Base-by-base conservation (phyloP, 805 yeast genomes). In the Nakazawaea siamensis region DNA sequence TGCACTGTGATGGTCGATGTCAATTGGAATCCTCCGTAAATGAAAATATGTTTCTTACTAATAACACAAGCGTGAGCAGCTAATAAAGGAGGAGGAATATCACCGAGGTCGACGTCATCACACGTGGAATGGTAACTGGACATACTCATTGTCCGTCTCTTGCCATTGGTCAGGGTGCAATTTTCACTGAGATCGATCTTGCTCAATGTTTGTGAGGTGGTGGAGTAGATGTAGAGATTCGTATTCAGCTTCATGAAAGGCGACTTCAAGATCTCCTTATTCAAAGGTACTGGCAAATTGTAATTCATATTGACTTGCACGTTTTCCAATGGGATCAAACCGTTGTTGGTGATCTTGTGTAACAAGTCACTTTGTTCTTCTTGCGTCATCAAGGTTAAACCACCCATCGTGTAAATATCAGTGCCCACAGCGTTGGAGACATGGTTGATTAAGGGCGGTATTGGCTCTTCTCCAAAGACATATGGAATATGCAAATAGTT, bases 11-110 rank as follows among this genome's bases (percentile, higher is more conserved):
- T 56, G 6, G 54, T 51, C 14, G 64, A 63, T 5, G 48, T 42
- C 4, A 64, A 47, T 46, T 69, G 70, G 49, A 79, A 71, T 0
- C 92, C 94, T n/a, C 90, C 94, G 48, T 72, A 79, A 39, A 69
- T 66, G 43, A 80, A 65, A 12, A 75, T 62, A 45, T 77, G 77
- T 24, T 73, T 55, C n/a, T 65, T 60, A 4, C 82, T 70, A 4
- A 81, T 56, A 36, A 56, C 62, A 7, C 73, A 60, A 13, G 70
- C 64, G 5, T 64, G 47, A 50, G 74, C 57, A 36, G 73, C 66
- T 29, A 70, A 48, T 14, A 79, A 46, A 3, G 77, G 67, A 3
- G 71, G 68, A 0, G 87, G 86, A 4, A 62, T 47, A 29, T 64
- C 66, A 2, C 70, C 71, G 2, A 41, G 42, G 12, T 34, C 14